Evolutionary conservation across 306 rosid genomes (phyloP), one percentile per base, ranked within the genome.

Genomic region (Fagus sylvatica): DNA sequence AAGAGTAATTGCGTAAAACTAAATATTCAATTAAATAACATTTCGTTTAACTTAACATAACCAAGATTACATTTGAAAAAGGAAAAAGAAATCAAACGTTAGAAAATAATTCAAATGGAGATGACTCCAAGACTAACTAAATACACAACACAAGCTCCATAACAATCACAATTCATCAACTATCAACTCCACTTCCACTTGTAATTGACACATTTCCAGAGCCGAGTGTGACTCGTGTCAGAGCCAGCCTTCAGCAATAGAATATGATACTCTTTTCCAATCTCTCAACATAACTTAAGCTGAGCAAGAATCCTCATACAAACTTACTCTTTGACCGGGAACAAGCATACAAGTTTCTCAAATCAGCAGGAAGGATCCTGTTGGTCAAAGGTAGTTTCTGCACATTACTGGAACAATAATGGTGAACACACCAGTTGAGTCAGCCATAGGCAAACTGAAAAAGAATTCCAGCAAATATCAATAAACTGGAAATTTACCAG

Each of bases 401-500:
- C 79, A 64, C 65, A 70, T 84, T 75, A 85, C 75, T 83, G 79
- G 68, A 80, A 75, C 82, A 79, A 80, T 74, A 83, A 79, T 80
- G 82, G 79, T 66, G 79, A 88, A 80, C 77, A 83, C 79, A 85
- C 82, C 71, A 80, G 66, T 46, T 43, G 75, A 40, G 83, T 84
- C 84, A 88, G 85, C 80, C 46, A 85, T 43, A 82, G 65, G 67
- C 59, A 64, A 74, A 56, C 33, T 16, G n/a, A 66, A 16, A 83
- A 36, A 79, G 39, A 83, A 76, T 74, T 86, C 74, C 81, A 67
- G 74, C n/a, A 74, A 75, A 67, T 62, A 57, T 70, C 74, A 79
- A 72, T 77, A 76, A 76, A 65, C 62, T 51, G 80, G 61, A 86
- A 79, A 71, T 70, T 88, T 90, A 90, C 95, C 95, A 73, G 88